phyloP scores from a whole-genome alignment of 805 yeast species.

The Suhomyces sp. region DNA sequence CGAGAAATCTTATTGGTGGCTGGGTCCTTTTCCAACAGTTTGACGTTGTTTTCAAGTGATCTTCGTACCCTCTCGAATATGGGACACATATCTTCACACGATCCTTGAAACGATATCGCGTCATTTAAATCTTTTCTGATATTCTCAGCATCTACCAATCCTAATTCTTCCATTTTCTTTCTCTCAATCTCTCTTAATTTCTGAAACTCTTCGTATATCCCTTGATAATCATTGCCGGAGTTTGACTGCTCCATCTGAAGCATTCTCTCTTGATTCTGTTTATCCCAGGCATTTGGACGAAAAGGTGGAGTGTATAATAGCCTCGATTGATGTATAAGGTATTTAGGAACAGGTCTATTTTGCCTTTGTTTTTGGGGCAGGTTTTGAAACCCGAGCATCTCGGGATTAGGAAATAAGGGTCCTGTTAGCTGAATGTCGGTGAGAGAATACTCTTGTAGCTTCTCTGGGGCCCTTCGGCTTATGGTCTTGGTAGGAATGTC shows the following conservation, averaged over 20 bases:
- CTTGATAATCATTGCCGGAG: constrained; percentile 57
- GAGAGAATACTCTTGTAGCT: constrained; percentile 16
- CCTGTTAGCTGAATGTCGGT: constrained; percentile 28
- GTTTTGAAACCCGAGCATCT: constrained; percentile 26
- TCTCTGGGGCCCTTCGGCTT: constrained; percentile 7
- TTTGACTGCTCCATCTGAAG: constrained; percentile 43
- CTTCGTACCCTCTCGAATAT: constrained; percentile 86
- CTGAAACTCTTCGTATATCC: constrained; percentile 72
- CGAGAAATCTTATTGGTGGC: constrained; percentile 51
- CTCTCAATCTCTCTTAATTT: constrained; percentile 74
- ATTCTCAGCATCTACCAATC: constrained; percentile 85
- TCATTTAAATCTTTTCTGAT: constrained; percentile 78
- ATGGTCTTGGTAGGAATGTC: background rate
- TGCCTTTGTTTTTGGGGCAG: constrained; percentile 3
- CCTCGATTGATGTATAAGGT: constrained; percentile 34
- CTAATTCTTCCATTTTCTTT: constrained; percentile 69
- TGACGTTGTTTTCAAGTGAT: constrained; percentile 81
- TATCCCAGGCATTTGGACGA: constrained; percentile 62
- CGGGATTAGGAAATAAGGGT: constrained; percentile 27
- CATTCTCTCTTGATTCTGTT: constrained; percentile 65
- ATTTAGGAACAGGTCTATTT: constrained; percentile 33
- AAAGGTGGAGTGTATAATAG: constrained; percentile 32
- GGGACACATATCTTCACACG: constrained; percentile 95
- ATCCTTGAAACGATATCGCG: constrained; percentile 83
- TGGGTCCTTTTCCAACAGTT: constrained; percentile 69